Evolutionary conservation across 441 rosid genomes (phyloP).

Genomic region (Theobroma grandiflorum): DNA sequence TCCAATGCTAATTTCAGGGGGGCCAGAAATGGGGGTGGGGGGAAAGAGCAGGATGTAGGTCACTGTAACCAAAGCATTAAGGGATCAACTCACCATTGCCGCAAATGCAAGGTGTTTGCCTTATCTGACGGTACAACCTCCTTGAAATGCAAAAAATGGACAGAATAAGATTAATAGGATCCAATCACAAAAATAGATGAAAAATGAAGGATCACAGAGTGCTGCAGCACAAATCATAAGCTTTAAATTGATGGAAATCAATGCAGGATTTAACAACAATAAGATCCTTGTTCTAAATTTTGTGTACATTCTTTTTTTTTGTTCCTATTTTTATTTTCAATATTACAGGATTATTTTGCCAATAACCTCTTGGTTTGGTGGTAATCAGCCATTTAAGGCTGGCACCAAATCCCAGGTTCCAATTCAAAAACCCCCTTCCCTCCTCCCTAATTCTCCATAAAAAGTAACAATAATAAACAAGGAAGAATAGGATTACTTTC

Average conservation of each 20-base stretch:
- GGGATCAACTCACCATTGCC: conserved; percentile 51
- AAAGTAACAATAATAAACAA: background rate
- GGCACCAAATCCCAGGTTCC: background rate
- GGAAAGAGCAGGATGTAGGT: background rate
- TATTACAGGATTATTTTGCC: background rate
- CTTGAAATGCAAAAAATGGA: conserved; percentile 34
- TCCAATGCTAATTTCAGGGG: background rate
- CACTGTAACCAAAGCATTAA: background rate
- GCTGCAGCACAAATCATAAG: conserved; percentile 21
- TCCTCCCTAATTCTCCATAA: background rate
- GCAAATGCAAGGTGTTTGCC: conserved; percentile 43
- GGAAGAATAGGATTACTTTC: background rate
- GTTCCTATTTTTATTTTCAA: background rate
- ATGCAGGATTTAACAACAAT: conserved; percentile 15
- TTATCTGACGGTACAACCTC: conserved; percentile 47
- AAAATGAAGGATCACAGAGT: conserved; percentile 16
- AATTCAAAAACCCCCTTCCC: background rate
- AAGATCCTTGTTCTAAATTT: background rate
- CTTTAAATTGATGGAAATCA: conserved; percentile 19
- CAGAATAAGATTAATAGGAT: conserved; percentile 20
- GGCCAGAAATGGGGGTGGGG: background rate
- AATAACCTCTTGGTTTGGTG: conserved; percentile 7
- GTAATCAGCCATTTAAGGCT: background rate
- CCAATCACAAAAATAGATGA: background rate
- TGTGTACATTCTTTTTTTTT: background rate